A percentile compares a stretch with the other conserved stretches of the same genome.
phyloP scores from a whole-genome alignment of 148 eudicot genomes.

The Limonium bicolor region DNA sequence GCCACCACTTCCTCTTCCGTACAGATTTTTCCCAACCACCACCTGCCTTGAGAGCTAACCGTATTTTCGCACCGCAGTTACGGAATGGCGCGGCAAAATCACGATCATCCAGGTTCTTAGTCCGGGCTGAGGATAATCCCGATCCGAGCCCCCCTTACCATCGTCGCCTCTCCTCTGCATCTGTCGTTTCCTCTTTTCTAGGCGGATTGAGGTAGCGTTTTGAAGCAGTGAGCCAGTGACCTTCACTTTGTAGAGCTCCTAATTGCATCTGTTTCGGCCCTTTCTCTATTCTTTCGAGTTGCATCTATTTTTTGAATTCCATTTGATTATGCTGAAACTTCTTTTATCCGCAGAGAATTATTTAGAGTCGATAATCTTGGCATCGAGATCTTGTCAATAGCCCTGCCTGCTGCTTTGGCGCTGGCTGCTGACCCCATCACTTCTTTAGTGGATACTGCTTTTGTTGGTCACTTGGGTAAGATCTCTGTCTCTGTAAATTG shows the following conservation, averaged over 20 bases:
- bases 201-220: slow-evolving; percentile 15
- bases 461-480: slow-evolving; percentile 85
- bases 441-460: slow-evolving; percentile 71
- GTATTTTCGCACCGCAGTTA: slow-evolving; percentile 11
- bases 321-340: too few species aligned
- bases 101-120: slow-evolving; percentile 4
- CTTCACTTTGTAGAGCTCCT: too few species aligned
- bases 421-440: slow-evolving; percentile 81
- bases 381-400: slow-evolving; percentile 52
- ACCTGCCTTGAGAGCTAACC: slow-evolving; percentile 10
- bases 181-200: slow-evolving; percentile 10
- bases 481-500: neutral
- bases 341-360: slow-evolving; percentile 24
- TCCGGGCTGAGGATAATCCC: slow-evolving; percentile 5
- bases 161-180: slow-evolving; percentile 1
- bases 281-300: too few species aligned
- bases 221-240: neutral
- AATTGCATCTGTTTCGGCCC: too few species aligned
- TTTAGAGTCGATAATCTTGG: slow-evolving; percentile 53
- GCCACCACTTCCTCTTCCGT: too few species aligned
- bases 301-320: neutral
- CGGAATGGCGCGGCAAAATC: slow-evolving; percentile 18
- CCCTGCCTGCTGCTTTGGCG: slow-evolving; percentile 69
- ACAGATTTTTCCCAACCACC: too few species aligned
- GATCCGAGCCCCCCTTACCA: slow-evolving; percentile 4